These are phyloP conservation scores for Fusarium domesticum DNA, from an alignment of 2,329 filamentous ascomycete genomes.

Conservation along the genomic window DNA sequence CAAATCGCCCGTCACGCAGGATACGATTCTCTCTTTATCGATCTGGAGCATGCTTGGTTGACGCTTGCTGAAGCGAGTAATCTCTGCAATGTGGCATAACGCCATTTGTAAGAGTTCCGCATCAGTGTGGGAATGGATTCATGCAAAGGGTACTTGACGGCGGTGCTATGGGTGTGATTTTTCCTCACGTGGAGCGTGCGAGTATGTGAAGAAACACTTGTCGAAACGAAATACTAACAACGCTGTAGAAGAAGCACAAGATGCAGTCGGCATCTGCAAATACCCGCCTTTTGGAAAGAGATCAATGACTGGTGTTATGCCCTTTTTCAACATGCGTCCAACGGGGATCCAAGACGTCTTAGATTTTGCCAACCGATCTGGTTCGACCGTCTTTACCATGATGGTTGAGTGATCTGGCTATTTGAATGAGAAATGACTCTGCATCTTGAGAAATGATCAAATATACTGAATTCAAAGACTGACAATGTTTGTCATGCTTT, in stretches of 20 bases:
- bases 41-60: conserved; percentile 36
- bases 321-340: conserved; percentile 20
- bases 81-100: conserved; percentile 30
- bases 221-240: neutral
- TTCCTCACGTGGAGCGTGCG: conserved; percentile 8
- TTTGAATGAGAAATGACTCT: too few relatives aligned
- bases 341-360: conserved; percentile 8
- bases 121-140: conserved; percentile 32
- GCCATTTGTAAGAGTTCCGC: conserved; percentile 32
- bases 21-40: conserved; percentile 31
- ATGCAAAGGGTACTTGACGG: conserved; percentile 33
- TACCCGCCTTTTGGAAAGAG: conserved; percentile 25
- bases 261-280: conserved; percentile 38
- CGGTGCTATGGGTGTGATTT: conserved; percentile 31
- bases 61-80: conserved; percentile 27
- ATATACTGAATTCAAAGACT: too few relatives aligned
- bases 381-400: conserved; percentile 29
- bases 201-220: too few relatives aligned
- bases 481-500: too few relatives aligned
- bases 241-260: conserved; percentile 39
- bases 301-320: conserved; percentile 25
- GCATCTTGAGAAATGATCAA: too few relatives aligned
- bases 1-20: conserved; percentile 6
- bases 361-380: conserved; percentile 19
- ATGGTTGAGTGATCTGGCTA: too few relatives aligned